These are phyloP conservation scores for Naganishia sp. DNA, from an alignment of 1,284 basidiomycete species.

Conservation along the genomic window DNA sequence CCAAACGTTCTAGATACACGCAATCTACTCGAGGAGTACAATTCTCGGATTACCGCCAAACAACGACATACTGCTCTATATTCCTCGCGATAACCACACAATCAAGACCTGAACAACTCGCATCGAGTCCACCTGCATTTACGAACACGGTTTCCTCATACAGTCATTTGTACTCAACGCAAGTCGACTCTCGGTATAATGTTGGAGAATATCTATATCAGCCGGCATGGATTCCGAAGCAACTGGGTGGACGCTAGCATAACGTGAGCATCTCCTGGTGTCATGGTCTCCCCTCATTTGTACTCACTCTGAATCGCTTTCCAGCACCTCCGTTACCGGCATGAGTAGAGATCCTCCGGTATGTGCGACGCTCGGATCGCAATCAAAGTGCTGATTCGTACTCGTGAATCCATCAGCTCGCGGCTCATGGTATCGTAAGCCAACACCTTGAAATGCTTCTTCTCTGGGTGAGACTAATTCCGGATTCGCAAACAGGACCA, in stretches of 20 bases:
- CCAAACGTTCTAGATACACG: too few species aligned
- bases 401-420: constrained; percentile 43
- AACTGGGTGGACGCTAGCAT: constrained; percentile 51
- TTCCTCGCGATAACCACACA: too few species aligned
- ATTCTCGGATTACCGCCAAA: too few species aligned
- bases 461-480: background rate
- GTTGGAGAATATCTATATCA: constrained; percentile 58
- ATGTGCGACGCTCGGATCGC: background rate
- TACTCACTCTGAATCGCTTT: background rate
- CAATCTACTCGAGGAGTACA: too few species aligned
- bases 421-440: constrained; percentile 53
- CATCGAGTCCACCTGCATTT: too few species aligned
- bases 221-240: constrained; percentile 56
- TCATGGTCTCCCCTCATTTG: background rate
- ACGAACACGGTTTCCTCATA: too few species aligned
- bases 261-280: constrained; percentile 27
- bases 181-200: constrained; percentile 36
- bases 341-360: constrained; percentile 31
- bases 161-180: too few species aligned
- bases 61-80: too few species aligned
- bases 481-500: constrained; percentile 31
- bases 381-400: background rate
- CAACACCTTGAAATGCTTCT: too few species aligned
- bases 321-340: constrained; percentile 23
- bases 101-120: too few species aligned